A percentile compares a stretch with the other conserved stretches of the same genome.
phyloP scores from a whole-genome alignment of 2,329 filamentous ascomycete genomes.

The Trichoderma arundinaceum region DNA sequence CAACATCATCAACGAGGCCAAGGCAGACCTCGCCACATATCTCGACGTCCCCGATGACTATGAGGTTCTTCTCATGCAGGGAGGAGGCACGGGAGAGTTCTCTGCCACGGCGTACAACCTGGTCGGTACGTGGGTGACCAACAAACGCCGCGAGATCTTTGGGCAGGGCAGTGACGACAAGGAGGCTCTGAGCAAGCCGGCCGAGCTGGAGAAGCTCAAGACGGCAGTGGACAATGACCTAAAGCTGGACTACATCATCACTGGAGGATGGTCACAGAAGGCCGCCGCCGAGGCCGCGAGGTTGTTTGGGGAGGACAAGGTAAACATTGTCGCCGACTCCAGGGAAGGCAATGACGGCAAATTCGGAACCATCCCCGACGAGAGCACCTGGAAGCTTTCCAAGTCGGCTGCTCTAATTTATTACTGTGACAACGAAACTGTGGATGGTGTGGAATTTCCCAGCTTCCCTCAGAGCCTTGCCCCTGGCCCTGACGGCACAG shows the following conservation, averaged over 20 bases:
- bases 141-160: neutral
- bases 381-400: conserved; percentile 77
- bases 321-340: conserved; percentile 79
- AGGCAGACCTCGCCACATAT: conserved; percentile 72
- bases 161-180: neutral
- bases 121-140: conserved; percentile 5
- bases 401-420: conserved; percentile 77
- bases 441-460: conserved; percentile 91
- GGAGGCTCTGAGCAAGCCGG: neutral
- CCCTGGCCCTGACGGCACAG: conserved; percentile 62
- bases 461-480: conserved; percentile 69
- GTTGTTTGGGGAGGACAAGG: conserved; percentile 34
- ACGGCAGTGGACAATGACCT: conserved; percentile 71
- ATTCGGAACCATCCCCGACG: conserved; percentile 81
- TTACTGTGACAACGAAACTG: conserved; percentile 92
- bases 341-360: conserved; percentile 72
- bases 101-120: conserved; percentile 4
- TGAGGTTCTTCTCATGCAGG: conserved; percentile 87
- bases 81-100: conserved; percentile 85
- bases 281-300: conserved; percentile 82
- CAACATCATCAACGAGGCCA: conserved; percentile 78
- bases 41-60: conserved; percentile 87
- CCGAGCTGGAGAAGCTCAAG: conserved; percentile 55
- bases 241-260: conserved; percentile 77
- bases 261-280: conserved; percentile 87